A percentile compares a stretch with the other conserved stretches of the same genome.
phyloP scores from a whole-genome alignment of 1,284 basidiomycete genomes.

The Cryptococcus sp. region DNA sequence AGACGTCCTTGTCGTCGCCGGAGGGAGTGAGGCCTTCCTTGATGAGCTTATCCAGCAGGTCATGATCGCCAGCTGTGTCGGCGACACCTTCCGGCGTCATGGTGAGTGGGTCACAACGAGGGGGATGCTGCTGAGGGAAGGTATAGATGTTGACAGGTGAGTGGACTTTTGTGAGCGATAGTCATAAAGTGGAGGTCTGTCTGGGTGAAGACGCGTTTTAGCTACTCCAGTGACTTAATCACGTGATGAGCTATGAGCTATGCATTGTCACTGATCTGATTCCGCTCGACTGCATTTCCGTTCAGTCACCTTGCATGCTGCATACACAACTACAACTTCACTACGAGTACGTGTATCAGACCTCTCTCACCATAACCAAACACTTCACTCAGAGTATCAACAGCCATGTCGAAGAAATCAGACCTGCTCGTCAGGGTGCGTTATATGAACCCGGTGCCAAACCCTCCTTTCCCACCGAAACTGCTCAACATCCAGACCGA shows the following conservation, averaged over 20 bases:
- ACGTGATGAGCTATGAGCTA: too few relatives aligned
- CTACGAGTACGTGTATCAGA: not conserved
- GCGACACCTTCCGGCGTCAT: conserved; percentile 9
- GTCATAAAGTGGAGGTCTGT: too few relatives aligned
- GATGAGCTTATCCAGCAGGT: conserved; percentile 42
- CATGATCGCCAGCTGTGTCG: conserved; percentile 15
- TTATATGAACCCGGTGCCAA: conserved; percentile 86
- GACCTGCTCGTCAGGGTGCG: conserved; percentile 89
- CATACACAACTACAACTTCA: not conserved
- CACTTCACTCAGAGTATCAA: too few relatives aligned
- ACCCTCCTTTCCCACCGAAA: conserved; percentile 93
- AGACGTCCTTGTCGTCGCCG: conserved; percentile 18
- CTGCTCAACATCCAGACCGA: conserved; percentile 83
- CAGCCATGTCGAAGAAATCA: conserved; percentile 39
- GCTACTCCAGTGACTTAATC: too few relatives aligned
- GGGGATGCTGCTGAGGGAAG: too few relatives aligned
- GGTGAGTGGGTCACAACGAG: not conserved
- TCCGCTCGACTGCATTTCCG: not conserved
- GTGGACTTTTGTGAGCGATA: too few relatives aligned
- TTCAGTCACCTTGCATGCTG: not conserved
- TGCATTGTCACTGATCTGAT: not conserved
- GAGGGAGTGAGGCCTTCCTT: conserved; percentile 37
- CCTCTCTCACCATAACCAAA: not conserved
- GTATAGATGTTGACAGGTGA: too few relatives aligned
- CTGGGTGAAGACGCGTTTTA: too few relatives aligned